Conservation (phyloP, 2,329 filamentous ascomycete species). For the Fusarium sp. region DNA sequence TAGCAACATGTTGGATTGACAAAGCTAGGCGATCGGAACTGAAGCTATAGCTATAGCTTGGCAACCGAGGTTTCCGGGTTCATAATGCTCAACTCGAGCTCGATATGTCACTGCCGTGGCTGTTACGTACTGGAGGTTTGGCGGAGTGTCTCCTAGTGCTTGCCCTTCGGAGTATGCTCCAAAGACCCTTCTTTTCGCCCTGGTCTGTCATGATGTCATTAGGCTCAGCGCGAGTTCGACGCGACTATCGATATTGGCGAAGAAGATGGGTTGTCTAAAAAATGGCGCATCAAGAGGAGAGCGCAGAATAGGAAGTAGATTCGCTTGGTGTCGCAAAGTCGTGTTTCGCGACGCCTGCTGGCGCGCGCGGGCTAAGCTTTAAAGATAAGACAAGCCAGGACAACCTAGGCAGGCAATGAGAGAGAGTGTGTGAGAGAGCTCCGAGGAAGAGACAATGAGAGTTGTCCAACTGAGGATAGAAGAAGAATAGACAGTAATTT, state of each 20-base stretch:
- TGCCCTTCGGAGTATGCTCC: constrained; percentile 64
- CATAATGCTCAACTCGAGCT: not conserved
- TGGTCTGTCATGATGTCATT: constrained; percentile 53
- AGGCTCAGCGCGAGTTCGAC: constrained; percentile 26
- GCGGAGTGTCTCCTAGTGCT: constrained; percentile 52
- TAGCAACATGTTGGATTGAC: constrained; percentile 19
- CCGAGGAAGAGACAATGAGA: constrained; percentile 1
- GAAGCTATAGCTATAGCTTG: constrained; percentile 28
- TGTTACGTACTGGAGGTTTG: constrained; percentile 43
- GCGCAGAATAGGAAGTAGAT: not conserved
- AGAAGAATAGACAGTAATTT: constrained; percentile 15
- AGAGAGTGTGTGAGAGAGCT: constrained; percentile 3
- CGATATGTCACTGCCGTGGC: not conserved
- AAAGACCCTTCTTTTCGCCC: constrained; percentile 59
- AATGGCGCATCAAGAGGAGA: constrained; percentile 8
- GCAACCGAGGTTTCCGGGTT: constrained; percentile 4
- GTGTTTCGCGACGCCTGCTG: constrained; percentile 34
- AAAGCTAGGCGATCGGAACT: constrained; percentile 28
- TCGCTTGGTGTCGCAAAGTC: constrained; percentile 26
- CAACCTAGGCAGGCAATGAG: constrained; percentile 1
- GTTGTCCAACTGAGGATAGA: constrained; percentile 6
- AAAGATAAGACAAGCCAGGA: constrained; percentile 20
- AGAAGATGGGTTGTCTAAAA: not conserved
- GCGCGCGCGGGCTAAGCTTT: constrained; percentile 28
- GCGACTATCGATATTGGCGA: constrained; percentile 26